Evolutionary conservation across 177 flowering plant species (phyloP), one percentile per base, ranked within the genome.

Genomic region (Telopea speciosissima): DNA sequence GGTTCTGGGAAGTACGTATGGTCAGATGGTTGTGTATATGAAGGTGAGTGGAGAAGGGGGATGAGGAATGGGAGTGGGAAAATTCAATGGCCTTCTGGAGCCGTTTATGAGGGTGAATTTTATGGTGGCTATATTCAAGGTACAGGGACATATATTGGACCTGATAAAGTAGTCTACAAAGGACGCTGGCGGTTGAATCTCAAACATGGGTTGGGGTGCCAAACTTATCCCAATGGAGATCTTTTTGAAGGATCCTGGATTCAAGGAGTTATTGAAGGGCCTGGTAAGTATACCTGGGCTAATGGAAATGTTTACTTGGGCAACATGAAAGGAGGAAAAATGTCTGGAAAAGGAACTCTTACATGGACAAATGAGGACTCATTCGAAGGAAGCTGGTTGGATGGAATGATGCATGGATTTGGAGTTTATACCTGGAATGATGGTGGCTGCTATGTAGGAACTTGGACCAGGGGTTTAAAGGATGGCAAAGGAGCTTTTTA

Each of bases 401-500:
- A 89, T 77, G 98, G 97, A 14, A 81, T 87, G 91, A 93, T 93
- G 92, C 93, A 96, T 82, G 98, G 98, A 11, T 88, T 90, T 79
- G 98, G 97, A 62, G 90, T 89, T 11, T 93, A 96, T 76, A 87
- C 92, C 10, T 96, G 99, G 99, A 80, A 66, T 66, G 93, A 89
- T 80, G 93, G 99, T 62, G 90, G 97, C 33, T 86, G 83, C 84
- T 96, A 92, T 79, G 88, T 96, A 56, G 98, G 98, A 36, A 96
- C 97, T 63, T 96, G 98, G 98, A 89, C 95, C 33, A 79, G 85
- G 25, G 97, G 98, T 60, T 78, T 91, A 75, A 93, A 96, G 82
- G 99, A 96, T 82, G 99, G 99, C 52, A 96, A 93, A 80, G 98
- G 99, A 66, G 77, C 93, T 24, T 93, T 83, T 78, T 92, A 96